These are phyloP conservation scores for Cryptococcus sp. DNA, from an alignment of 1,284 basidiomycete species.

Conservation along the genomic window DNA sequence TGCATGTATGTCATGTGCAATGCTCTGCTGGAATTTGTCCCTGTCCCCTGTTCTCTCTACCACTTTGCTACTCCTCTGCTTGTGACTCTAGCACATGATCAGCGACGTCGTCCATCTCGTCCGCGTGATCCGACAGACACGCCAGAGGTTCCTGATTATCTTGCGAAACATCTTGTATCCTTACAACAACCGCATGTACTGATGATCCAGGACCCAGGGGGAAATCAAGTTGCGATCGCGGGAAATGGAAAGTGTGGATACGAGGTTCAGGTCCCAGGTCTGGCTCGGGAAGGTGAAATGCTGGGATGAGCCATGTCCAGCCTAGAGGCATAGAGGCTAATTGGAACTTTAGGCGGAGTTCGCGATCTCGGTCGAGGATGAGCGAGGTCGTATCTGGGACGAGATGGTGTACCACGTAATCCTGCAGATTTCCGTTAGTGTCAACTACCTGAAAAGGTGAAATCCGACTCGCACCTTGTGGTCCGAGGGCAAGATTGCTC, in stretches of 20 bases:
- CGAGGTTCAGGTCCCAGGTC: slow-evolving; percentile 40
- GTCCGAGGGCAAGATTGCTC: slow-evolving; percentile 23
- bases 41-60: too few species aligned
- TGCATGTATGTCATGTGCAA: too few species aligned
- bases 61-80: too few species aligned
- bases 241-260: slow-evolving; percentile 56
- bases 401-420: slow-evolving; percentile 34
- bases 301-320: slow-evolving; percentile 80
- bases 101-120: too few species aligned
- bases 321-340: slow-evolving; percentile 74
- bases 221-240: slow-evolving; percentile 66
- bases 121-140: too few species aligned
- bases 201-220: slow-evolving; percentile 67
- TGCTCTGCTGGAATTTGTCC: too few species aligned
- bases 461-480: slow-evolving; percentile 31
- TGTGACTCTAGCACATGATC: too few species aligned
- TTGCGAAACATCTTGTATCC: slow-evolving; percentile 29
- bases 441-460: slow-evolving; percentile 51
- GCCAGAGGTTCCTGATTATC: neutral
- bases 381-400: slow-evolving; percentile 44
- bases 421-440: slow-evolving; percentile 7
- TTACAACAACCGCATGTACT: slow-evolving; percentile 61
- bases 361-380: slow-evolving; percentile 67
- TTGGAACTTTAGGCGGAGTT: slow-evolving; percentile 75
- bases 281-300: slow-evolving; percentile 69